These are phyloP conservation scores for Xylaria sp. DNA, from an alignment of 2,329 filamentous ascomycete genomes.

Conservation along the genomic window DNA sequence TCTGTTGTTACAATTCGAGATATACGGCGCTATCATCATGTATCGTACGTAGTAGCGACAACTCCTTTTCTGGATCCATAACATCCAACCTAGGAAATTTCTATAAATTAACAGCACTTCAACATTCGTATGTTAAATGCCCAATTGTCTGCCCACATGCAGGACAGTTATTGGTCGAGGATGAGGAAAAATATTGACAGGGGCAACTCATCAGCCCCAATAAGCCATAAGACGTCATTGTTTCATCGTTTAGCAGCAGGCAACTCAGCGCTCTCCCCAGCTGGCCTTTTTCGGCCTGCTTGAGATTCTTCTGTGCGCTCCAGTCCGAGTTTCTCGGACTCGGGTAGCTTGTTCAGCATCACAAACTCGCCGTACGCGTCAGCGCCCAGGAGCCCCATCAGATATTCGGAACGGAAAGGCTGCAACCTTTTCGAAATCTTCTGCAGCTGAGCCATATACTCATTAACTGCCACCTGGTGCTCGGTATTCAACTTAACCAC, in stretches of 20 bases:
- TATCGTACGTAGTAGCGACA: too few species aligned
- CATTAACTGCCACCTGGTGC: background rate
- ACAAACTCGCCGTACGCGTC: background rate
- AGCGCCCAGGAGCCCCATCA: conserved; percentile 2
- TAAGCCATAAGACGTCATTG: background rate
- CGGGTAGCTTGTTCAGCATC: background rate
- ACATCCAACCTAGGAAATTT: too few species aligned
- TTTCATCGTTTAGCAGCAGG: background rate
- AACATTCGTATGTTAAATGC: too few species aligned
- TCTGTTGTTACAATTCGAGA: too few species aligned
- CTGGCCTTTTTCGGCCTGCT: background rate
- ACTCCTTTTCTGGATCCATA: too few species aligned
- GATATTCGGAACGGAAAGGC: conserved; percentile 2
- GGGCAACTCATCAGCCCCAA: background rate
- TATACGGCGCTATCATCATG: too few species aligned
- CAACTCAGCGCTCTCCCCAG: background rate
- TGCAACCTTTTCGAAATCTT: background rate
- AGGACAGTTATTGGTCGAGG: too few species aligned
- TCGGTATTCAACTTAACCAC: conserved; percentile 4
- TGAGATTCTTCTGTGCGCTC: background rate
- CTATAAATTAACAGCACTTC: too few species aligned
- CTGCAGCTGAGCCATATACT: background rate
- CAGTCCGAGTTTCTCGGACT: background rate
- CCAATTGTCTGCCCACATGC: too few species aligned
- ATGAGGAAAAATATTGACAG: too few species aligned